Conservation (phyloP, 163 green algal species). For the Volvox carteri region DNA sequence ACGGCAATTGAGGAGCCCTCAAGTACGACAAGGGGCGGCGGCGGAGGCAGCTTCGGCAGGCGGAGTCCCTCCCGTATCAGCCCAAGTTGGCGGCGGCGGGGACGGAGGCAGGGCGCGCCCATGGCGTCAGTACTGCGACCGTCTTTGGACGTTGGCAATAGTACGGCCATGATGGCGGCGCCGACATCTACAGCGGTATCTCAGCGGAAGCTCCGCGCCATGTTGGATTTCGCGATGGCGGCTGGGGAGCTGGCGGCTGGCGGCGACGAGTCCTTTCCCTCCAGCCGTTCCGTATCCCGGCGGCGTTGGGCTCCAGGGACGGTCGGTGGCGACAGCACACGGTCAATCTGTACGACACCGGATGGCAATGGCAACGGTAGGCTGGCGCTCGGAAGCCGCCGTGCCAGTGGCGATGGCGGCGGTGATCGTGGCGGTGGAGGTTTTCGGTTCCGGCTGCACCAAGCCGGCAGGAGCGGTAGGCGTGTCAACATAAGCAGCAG, state of each 20-base stretch:
- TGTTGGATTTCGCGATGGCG: constrained; percentile 44
- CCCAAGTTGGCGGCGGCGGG: neutral
- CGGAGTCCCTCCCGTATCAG: no score
- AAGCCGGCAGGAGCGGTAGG: neutral
- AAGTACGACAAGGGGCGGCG: neutral
- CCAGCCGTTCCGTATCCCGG: neutral
- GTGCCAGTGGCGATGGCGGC: neutral
- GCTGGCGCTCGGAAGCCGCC: neutral
- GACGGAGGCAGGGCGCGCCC: neutral
- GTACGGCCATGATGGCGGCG: no score
- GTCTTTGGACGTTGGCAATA: neutral
- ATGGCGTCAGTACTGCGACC: neutral
- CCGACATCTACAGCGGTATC: neutral
- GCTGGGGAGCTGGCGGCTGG: constrained; percentile 25
- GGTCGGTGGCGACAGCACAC: neutral
- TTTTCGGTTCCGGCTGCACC: neutral
- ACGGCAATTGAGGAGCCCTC: neutral
- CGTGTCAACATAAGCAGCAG: neutral
- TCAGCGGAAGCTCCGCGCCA: constrained; percentile 8
- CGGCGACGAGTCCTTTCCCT: constrained; percentile 1
- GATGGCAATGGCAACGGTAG: neutral
- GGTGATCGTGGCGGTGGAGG: neutral
- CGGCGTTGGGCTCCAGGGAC: neutral
- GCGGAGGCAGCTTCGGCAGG: neutral
- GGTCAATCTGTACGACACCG: neutral